phyloP scores from a whole-genome alignment of 352 stramenopile species.

The Sclerospora graminicola region DNA sequence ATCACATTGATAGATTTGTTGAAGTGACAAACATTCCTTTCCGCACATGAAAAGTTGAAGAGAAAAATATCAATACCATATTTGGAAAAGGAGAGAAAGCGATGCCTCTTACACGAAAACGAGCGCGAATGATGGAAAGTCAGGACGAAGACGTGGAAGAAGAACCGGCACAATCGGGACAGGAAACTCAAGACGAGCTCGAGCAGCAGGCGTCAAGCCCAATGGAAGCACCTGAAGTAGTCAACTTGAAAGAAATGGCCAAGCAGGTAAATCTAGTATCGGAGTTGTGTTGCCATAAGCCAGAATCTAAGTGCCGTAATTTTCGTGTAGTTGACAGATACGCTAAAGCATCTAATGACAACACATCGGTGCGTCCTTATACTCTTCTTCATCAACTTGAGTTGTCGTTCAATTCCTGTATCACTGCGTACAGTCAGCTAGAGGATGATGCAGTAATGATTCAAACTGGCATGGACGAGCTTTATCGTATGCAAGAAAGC shows the following conservation, averaged over 20 bases:
- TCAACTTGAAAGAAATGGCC: constrained; percentile 24
- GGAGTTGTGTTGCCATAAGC: not conserved
- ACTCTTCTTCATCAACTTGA: not conserved
- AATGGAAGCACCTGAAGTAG: constrained; percentile 2
- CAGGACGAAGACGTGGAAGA: constrained; percentile 15
- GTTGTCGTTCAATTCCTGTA: constrained; percentile 3
- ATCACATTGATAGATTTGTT: constrained; percentile 22
- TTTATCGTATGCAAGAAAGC: constrained; percentile 43
- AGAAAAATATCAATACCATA: too few species aligned
- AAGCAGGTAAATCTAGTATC: constrained; percentile 9
- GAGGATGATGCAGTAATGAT: constrained; percentile 42
- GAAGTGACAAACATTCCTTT: constrained; percentile 28
- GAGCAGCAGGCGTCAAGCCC: constrained; percentile 7
- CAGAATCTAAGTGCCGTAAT: not conserved
- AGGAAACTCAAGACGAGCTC: constrained; percentile 10
- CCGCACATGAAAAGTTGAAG: constrained; percentile 10
- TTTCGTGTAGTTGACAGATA: constrained; percentile 16
- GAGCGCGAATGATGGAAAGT: constrained; percentile 21
- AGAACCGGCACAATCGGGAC: constrained; percentile 5
- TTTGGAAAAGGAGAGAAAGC: not conserved
- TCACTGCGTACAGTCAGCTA: constrained; percentile 25
- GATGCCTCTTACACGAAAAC: constrained; percentile 28
- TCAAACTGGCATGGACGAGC: constrained; percentile 47
- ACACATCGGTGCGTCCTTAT: constrained; percentile 17
- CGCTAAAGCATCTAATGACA: constrained; percentile 23